These are phyloP conservation scores for Lavandula angustifolia DNA, from an alignment of 257 asterid species.

Conservation along the genomic window DNA sequence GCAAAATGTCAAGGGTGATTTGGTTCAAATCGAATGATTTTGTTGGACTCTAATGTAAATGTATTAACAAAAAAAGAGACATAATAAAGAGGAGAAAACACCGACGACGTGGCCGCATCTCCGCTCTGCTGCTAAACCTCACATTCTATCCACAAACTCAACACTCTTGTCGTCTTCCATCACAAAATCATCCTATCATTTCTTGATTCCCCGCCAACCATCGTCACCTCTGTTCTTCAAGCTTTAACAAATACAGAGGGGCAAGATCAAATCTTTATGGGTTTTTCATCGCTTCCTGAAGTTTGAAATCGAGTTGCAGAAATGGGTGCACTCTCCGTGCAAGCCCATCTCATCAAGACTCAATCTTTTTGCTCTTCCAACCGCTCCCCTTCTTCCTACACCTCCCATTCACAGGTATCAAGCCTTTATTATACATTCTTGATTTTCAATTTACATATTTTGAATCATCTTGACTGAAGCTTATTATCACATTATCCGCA, in stretches of 20 bases:
- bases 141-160: constrained; percentile 28
- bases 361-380: not conserved
- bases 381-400: not conserved
- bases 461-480: not conserved
- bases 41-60: too few species aligned
- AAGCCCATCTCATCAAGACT: constrained; percentile 28
- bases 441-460: not conserved
- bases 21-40: too few species aligned
- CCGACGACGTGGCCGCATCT: constrained; percentile 13
- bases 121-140: constrained; percentile 14
- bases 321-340: constrained; percentile 52
- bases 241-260: not conserved
- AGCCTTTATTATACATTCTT: constrained; percentile 1
- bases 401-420: constrained; percentile 28
- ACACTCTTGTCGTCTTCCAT: not conserved
- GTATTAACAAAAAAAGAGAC: too few species aligned
- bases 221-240: not conserved
- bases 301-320: constrained; percentile 26
- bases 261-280: constrained; percentile 14
- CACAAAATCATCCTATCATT: not conserved
- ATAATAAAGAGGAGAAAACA: not conserved
- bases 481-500: not conserved
- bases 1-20: too few species aligned
- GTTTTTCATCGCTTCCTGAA: constrained; percentile 25
- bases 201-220: constrained; percentile 17